These are phyloP conservation scores for Tylopilus rubrobrunneus DNA, from an alignment of 768 basidiomycete species.

Conservation along the genomic window DNA sequence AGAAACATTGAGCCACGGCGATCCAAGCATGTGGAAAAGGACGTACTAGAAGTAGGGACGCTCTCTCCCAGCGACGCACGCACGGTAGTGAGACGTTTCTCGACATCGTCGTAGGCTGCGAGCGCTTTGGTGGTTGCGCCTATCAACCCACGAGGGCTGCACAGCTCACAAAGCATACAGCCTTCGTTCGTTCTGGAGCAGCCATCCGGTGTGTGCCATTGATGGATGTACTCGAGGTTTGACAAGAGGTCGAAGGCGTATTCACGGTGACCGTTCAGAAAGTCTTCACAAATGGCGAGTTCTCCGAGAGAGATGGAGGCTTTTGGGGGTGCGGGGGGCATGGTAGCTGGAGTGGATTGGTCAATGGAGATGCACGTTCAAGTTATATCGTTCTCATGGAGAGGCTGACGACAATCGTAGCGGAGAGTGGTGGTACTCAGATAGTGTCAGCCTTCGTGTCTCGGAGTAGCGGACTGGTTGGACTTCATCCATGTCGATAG, in stretches of 20 bases:
- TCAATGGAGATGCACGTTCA: not conserved
- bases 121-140: slow-evolving; percentile 5
- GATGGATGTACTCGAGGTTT: slow-evolving; percentile 1
- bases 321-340: not conserved
- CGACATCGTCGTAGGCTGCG: slow-evolving; percentile 1
- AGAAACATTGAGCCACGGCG: not conserved
- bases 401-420: slow-evolving; percentile 10
- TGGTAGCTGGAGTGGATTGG: not conserved
- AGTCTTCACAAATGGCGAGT: slow-evolving; percentile 11
- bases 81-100: slow-evolving; percentile 2
- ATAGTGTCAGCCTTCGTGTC: slow-evolving; percentile 4
- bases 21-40: not conserved
- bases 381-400: slow-evolving; percentile 1
- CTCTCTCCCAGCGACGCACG: slow-evolving; percentile 6
- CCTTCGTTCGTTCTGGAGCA: slow-evolving; percentile 1
- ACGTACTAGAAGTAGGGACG: not conserved
- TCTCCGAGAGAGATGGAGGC: slow-evolving; percentile 11
- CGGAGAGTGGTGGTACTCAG: not conserved
- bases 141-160: slow-evolving; percentile 4
- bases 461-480: not conserved
- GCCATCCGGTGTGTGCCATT: not conserved
- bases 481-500: not conserved
- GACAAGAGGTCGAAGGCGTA: slow-evolving; percentile 12
- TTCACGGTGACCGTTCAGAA: slow-evolving; percentile 9
- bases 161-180: slow-evolving; percentile 14